Percentiles rank a stretch among this genome's conserved stretches.
phyloP scores from a whole-genome alignment of 1,284 basidiomycete species.

The Polyporus tsugae region DNA sequence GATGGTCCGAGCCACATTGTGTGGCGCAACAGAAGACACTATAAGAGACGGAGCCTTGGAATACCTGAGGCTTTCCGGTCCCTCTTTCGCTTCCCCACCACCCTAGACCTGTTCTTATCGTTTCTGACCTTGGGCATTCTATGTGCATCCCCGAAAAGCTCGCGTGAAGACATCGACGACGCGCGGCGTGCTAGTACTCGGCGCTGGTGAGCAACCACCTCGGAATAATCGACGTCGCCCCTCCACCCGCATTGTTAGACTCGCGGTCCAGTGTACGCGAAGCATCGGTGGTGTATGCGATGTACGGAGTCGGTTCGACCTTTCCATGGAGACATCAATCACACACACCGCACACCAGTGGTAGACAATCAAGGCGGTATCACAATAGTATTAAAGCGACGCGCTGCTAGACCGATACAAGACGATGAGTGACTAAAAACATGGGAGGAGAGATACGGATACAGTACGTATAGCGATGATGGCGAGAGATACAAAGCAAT shows the following conservation, averaged over 20 bases:
- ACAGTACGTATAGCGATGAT: conserved; percentile 1
- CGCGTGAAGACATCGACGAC: too few relatives aligned
- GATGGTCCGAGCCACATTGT: background rate
- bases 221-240: too few relatives aligned
- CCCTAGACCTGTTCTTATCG: background rate
- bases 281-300: background rate
- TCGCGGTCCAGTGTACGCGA: background rate
- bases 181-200: too few relatives aligned
- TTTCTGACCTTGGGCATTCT: too few relatives aligned
- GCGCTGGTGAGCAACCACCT: too few relatives aligned
- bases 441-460: background rate
- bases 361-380: background rate
- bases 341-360: background rate
- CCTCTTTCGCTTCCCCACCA: background rate
- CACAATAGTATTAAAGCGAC: background rate
- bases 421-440: background rate
- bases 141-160: too few relatives aligned
- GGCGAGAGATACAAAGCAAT: background rate
- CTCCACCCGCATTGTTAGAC: too few relatives aligned
- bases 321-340: background rate
- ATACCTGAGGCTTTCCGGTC: background rate
- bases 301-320: too few relatives aligned
- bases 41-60: background rate
- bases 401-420: background rate
- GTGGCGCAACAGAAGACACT: background rate